A percentile compares a stretch with the other conserved stretches of the same genome.
Conservation (phyloP, 345 rosid species). For the Isatis tinctoria region DNA sequence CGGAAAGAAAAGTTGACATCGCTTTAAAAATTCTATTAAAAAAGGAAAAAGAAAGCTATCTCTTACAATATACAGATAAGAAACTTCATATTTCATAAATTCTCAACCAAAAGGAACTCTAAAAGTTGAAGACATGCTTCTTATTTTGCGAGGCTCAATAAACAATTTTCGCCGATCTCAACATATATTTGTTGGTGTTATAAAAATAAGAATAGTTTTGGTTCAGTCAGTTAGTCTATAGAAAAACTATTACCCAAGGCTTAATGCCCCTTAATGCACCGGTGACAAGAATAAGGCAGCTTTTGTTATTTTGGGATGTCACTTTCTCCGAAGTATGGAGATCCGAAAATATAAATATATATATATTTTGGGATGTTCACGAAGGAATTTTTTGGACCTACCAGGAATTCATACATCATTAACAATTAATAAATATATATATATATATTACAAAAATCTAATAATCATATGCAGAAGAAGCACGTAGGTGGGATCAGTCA, state of each 20-base stretch:
- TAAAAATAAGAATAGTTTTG: background rate
- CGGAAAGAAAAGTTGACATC: background rate
- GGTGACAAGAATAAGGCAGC: background rate
- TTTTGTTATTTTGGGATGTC: background rate
- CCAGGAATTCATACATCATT: background rate
- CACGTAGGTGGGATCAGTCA: background rate
- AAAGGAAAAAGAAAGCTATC: background rate
- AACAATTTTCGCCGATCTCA: background rate
- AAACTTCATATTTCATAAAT: background rate
- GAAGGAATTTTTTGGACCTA: background rate
- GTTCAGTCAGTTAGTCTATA: background rate
- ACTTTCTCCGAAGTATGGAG: background rate
- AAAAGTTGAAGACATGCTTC: background rate
- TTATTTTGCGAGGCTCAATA: constrained; percentile 4
- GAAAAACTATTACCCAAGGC: background rate
- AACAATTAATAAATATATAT: background rate
- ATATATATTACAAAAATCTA: background rate
- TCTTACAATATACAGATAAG: background rate
- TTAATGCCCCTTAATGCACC: background rate
- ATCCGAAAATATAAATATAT: background rate
- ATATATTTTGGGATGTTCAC: background rate
- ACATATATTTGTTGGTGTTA: background rate
- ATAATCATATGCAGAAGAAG: background rate
- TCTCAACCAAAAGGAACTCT: background rate
- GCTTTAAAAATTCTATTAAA: background rate